Base-by-base conservation (phyloP, 2,329 filamentous ascomycete species). In the Biscogniauxia sp. region DNA sequence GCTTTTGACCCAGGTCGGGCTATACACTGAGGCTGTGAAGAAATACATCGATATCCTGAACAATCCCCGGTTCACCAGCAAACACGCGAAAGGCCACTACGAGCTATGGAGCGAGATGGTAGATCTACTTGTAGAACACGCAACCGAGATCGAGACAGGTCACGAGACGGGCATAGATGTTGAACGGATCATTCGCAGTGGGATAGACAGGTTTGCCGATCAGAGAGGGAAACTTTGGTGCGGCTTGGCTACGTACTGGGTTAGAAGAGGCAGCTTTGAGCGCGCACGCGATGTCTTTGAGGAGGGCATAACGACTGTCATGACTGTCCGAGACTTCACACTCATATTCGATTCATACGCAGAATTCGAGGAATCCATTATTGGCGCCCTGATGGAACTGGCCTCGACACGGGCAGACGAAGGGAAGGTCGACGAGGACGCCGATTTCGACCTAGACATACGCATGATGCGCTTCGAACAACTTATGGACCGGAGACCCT, bases 51-150 rank as follows among this genome's bases (percentile, higher is more conserved):
- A 92, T 54, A 88, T 98, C 56, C 83, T 99, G 70, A 93, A 98
- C 79, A 93, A 97, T 69, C 86, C 91, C 2, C 88, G 88, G 41
- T 98, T 99, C 77, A 86, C 88, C 73, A 98, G 94, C 78, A 97
- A 96, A 77, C 88, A 95, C 67, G 91, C 91, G 61, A 97, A 97
- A 77, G 94, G 95, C 0, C 92, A 94, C 64, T 99, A 96, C 74
- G 93, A 99, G 75, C 83, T 99, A 54, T 99, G 95, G 95, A 95
- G 88, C 65, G 95, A 99, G 74, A 96, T 99, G 92, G 88, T 98
- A 41, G 95, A 99, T 71, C 76, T 98, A 65, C 81, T 99, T 53
- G 96, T 99, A 51, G 91, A 91, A 61, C 92, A 97, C 74, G 95
- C 95, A 3, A 90, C 89, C 69, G 87, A 96, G 51, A 88, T 99